Base-by-base conservation (phyloP, 1,284 basidiomycete species). In the Marasmius sp. region DNA sequence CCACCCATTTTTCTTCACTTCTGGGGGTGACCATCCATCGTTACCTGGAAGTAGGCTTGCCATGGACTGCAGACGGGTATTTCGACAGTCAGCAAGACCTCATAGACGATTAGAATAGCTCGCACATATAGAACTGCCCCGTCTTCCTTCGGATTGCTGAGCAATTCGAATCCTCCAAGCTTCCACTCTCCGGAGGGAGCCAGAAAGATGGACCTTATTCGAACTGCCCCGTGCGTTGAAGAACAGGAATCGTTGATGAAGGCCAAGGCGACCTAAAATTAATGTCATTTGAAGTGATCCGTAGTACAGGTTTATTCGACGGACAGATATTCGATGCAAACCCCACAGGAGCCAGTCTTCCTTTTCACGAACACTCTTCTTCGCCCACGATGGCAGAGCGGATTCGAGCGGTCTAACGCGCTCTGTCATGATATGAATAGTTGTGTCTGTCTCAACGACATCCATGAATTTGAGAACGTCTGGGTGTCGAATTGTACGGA, bases 291-390 rank as follows among this genome's bases (percentile, higher is more conserved):
- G 63, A 51, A 43, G 33, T 34, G 22, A 56, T 33, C 8, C 22
- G 37, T n/a, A 54, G 34, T 52, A 47, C 45, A 52, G 16, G 47
- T 33, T 38, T 49, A 20, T 14, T 33, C n/a, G 38, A 83, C 91
- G 69, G 64, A 96, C 94, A 63, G 94, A 91, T 63, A 98, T 85
- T 57, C 93, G 86, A 76, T 95, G 92, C 16, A 98, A 77, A 6
- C 97, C 97, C 97, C 97, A 99, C 3, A 95, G 77, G 39, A 97
- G 76, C 94, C 95, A 98, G 66, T 97, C 93, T 66, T 94, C 89
- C 65, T 79, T 81, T 64, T 88, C 88, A 65, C 85, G 86, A 53
- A 77, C 79, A 69, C 77, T 81, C 68, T 88, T 91, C 48, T 80
- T 79, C 22, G 85, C 79, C 85, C 87, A 91, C 36, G 85, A 79